phyloP scores from a whole-genome alignment of 2,329 filamentous ascomycete genomes.

The Penicillium concentricum region DNA sequence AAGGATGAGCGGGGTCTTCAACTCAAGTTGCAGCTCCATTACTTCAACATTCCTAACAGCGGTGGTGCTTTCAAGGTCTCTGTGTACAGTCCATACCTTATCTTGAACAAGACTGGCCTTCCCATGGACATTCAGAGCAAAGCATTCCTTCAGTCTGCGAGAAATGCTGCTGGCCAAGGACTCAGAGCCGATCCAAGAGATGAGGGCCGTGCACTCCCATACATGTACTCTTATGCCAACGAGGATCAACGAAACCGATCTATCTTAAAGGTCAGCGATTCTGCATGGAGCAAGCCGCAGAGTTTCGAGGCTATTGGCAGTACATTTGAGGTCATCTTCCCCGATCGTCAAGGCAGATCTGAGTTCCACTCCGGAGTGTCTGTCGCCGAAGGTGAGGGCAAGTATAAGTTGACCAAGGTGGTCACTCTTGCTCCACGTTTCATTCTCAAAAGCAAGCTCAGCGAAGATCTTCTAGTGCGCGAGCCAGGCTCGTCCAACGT shows the following conservation, averaged over 20 bases:
- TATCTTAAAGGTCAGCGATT: conserved; percentile 81
- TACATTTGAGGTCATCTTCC: conserved; percentile 80
- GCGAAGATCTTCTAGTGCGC: conserved; percentile 82
- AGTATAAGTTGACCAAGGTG: conserved; percentile 96
- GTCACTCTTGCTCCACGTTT: conserved; percentile 91
- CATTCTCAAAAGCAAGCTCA: conserved; percentile 88
- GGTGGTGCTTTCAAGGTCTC: conserved; percentile 96
- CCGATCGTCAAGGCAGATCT: conserved; percentile 65
- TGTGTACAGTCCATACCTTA: conserved; percentile 89
- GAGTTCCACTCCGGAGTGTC: conserved; percentile 92
- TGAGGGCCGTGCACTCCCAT: conserved; percentile 68
- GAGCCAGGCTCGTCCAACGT: conserved; percentile 90
- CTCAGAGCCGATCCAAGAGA: conserved; percentile 55
- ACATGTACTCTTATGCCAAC: conserved; percentile 92
- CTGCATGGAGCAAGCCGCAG: conserved; percentile 94
- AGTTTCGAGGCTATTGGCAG: conserved; percentile 98
- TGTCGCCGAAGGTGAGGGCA: conserved; percentile 86
- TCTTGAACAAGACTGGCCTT: conserved; percentile 92
- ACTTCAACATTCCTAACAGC: conserved; percentile 83
- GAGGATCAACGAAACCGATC: conserved; percentile 91
- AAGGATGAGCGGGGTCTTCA: conserved; percentile 81
- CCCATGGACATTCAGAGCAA: conserved; percentile 86
- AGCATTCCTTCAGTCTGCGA: conserved; percentile 79
- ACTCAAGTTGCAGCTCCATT: conserved; percentile 82
- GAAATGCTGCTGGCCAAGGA: conserved; percentile 77